phyloP scores from a whole-genome alignment of 805 yeast species.

The Kuraishia molischiana region DNA sequence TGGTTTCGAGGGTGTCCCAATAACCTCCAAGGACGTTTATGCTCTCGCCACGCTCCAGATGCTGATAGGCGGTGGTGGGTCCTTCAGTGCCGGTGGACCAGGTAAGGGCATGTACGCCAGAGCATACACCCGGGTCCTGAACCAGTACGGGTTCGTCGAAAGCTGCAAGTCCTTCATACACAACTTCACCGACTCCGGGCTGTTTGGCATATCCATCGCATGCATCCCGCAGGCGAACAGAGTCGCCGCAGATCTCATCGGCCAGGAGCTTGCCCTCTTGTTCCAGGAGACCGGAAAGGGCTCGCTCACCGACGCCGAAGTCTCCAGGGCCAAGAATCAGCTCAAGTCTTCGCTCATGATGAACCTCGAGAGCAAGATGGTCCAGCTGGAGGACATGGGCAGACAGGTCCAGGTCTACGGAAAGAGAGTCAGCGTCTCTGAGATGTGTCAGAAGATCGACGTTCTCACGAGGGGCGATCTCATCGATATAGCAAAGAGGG shows the following conservation, averaged over 20 bases:
- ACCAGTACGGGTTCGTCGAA: slow-evolving; percentile 86
- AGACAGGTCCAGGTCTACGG: slow-evolving; percentile 87
- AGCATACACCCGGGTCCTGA: slow-evolving; percentile 81
- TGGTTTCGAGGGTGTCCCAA: slow-evolving; percentile 82
- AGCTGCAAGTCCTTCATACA: slow-evolving; percentile 84
- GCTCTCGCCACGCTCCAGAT: slow-evolving; percentile 87
- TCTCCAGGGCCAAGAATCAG: slow-evolving; percentile 86
- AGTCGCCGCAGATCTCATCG: slow-evolving; percentile 71
- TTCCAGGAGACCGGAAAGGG: slow-evolving; percentile 43
- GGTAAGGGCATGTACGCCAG: slow-evolving; percentile 98
- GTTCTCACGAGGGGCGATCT: slow-evolving; percentile 58
- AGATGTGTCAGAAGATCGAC: slow-evolving; percentile 76
- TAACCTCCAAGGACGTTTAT: slow-evolving; percentile 77
- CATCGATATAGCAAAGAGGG: slow-evolving; percentile 60
- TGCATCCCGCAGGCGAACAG: slow-evolving; percentile 83
- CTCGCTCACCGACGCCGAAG: slow-evolving; percentile 62
- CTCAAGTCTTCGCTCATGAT: slow-evolving; percentile 77
- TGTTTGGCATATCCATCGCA: slow-evolving; percentile 81
- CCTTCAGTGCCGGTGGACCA: slow-evolving; percentile 98
- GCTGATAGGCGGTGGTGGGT: slow-evolving; percentile 92
- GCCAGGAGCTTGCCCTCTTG: slow-evolving; percentile 42
- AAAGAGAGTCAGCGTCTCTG: slow-evolving; percentile 59
- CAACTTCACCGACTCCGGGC: slow-evolving; percentile 81
- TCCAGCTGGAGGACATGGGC: slow-evolving; percentile 92
- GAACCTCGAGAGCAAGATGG: slow-evolving; percentile 89